Percentiles rank a stretch among this genome's conserved stretches.
Conservation (phyloP, 2,329 filamentous ascomycete genomes). For the Cadophora luteo-olivacea region DNA sequence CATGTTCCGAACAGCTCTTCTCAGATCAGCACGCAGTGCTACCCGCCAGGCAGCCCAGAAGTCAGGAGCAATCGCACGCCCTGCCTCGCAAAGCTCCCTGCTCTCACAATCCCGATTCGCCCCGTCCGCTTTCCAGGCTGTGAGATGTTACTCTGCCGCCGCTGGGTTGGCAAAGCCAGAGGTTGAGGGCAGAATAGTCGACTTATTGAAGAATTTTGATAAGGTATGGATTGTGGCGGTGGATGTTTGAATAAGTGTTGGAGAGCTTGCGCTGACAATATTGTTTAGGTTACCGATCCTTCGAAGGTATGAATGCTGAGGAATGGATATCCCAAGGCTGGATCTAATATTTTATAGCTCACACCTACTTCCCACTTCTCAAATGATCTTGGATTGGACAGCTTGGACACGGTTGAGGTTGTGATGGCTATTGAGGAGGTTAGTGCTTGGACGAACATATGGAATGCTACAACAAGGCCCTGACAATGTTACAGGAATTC, state of each 20-base stretch:
- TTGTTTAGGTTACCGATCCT: constrained; percentile 68
- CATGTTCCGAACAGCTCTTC: constrained; percentile 90
- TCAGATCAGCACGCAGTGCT: constrained; percentile 72
- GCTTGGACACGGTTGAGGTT: constrained; percentile 97
- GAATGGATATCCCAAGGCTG: neutral
- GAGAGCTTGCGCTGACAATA: constrained; percentile 34
- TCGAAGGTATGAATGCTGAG: constrained; percentile 58
- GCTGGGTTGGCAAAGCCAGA: constrained; percentile 81
- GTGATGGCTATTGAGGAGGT: constrained; percentile 99
- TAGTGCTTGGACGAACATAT: constrained; percentile 26
- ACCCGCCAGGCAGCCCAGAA: constrained; percentile 57
- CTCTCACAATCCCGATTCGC: constrained; percentile 68
- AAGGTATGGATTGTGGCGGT: constrained; percentile 67
- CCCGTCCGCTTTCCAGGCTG: constrained; percentile 68
- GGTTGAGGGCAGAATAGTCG: constrained; percentile 90
- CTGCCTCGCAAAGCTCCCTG: constrained; percentile 63
- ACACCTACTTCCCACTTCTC: constrained; percentile 86
- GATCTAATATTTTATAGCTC: constrained; percentile 64
- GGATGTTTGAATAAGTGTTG: neutral
- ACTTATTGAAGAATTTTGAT: constrained; percentile 94
- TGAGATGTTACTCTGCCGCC: constrained; percentile 86
- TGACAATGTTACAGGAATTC: constrained; percentile 56
- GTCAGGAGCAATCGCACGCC: constrained; percentile 62
- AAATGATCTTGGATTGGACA: constrained; percentile 96
- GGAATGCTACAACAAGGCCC: constrained; percentile 21